Evolutionary conservation across 441 rosid genomes (phyloP), one percentile per base, ranked within the genome.

Genomic region (Dalechampia spathulata): DNA sequence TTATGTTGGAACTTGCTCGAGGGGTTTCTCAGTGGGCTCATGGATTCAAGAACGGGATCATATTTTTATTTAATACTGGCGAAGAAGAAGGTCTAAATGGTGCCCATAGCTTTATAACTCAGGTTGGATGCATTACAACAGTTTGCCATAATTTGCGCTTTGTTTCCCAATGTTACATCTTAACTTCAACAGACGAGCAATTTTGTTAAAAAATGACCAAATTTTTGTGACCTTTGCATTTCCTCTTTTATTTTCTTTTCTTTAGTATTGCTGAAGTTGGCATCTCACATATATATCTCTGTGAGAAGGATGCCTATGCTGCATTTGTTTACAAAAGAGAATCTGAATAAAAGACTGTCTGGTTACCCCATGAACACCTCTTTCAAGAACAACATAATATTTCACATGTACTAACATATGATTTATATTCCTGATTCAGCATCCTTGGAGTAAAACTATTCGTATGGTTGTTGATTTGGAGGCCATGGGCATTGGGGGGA

Each of bases 1-100:
- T 89, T 52, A 93, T 93, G 92, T 67, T 89, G 76, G 99, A 93
- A 65, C 87, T 93, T 72, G 95, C 97, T 69, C 85, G 97, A 38
- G 94, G 86, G 32, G 66, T 79, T 71, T 93, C 97, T 55, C 99
- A 89, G 65, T 83, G 86, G 79, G 99, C 97, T 64, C 95, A 93
- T 66, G 87, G 97, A 49, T 89, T 93, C 65, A 89, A 87, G 76
- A 82, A 85, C 75, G 78, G 82, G 53, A 72, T 93, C 50, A 79
- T 93, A 70, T 91, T 91, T 71, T 78, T 91, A 65, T 82, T 88
- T 55, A 91, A 91, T 70, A 84, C 89, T 19, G 98, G 99, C 39
- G 97, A 93, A 75, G 96, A 93, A 75, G 97, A 89, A 67, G 99
- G 99, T 68, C 82, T 93, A 58, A 82, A 57, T 72, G 99, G 99